Evolutionary conservation across 2,329 filamentous ascomycete genomes (phyloP), one percentile per base, ranked within the genome.

Genomic region (Epichloe elymi): DNA sequence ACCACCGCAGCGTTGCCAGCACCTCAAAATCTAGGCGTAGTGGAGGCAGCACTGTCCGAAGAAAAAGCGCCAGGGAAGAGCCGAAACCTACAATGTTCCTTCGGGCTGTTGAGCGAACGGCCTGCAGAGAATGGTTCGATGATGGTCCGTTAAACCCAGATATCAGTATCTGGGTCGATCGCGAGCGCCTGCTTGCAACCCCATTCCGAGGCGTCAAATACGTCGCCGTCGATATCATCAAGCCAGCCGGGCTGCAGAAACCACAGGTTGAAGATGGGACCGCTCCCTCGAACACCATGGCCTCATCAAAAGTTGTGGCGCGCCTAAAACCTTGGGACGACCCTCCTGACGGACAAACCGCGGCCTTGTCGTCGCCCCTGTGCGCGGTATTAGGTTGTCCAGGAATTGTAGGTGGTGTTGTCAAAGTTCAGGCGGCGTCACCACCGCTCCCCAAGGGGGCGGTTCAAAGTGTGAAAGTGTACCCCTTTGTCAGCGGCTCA

Each of bases 391-490:
- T 98, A 20, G 83, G 82, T 2, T 82, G 79, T 49, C 72, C 79
- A 39, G 83, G 81, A 2, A 76, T 95, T 48, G 86, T 95, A 10
- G 93, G 93, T 12, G 88, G 89, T 0, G 80, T 97, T 41, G 78
- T 95, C 51, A 88, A 91, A 54, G 75, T 98, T 33, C 89, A 97
- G 63, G 83, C 86, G 10, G 90, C 91, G 1, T 81, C 87, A 14
- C 71, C 76, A 40, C 86, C 85, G 49, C 70, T 88, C n/a, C 74
- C 82, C 5, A 80, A 81, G 53, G 81, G 79, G 40, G 74, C 79
- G 0, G 71, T 88, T 5, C 74, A 76, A 51, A 71, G 79, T 4
- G 69, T 97, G 52, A 90, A 86, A 58, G 72, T 98, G 2, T 86
- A 85, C 51, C 93, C 93, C 0, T 97, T 96, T 60, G 75, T 80